A percentile compares a stretch with the other conserved stretches of the same genome.
Conservation (phyloP, 371 early-diverging fungal species). For the Mucor sp. region DNA sequence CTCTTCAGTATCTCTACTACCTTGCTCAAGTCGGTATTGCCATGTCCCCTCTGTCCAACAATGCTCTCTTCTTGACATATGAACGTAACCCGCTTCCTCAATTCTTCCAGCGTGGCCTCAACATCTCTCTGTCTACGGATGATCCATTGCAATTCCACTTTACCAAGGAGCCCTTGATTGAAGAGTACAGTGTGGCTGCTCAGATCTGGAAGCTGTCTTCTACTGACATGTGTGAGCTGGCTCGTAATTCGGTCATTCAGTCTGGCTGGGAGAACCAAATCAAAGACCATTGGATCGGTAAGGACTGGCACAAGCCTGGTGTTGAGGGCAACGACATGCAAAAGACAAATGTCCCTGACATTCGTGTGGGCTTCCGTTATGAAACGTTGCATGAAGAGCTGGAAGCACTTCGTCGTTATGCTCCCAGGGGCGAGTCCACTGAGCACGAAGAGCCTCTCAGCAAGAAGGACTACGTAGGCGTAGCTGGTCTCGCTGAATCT, state of each 20-base stretch:
- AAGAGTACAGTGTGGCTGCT: slow-evolving; percentile 98
- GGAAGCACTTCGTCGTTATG: slow-evolving; percentile 52
- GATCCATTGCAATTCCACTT: slow-evolving; percentile 99
- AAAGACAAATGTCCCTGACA: slow-evolving; percentile 96
- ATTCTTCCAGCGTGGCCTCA: slow-evolving; percentile 96
- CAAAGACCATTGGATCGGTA: slow-evolving; percentile 96
- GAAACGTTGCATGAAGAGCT: slow-evolving; percentile 88
- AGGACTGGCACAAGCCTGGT: slow-evolving; percentile 76
- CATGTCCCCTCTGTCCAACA: slow-evolving; percentile 99
- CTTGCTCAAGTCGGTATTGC: slow-evolving; percentile 96
- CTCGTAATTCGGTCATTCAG: slow-evolving; percentile 93
- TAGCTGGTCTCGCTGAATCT: slow-evolving; percentile 25
- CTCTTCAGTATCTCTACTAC: slow-evolving; percentile 96
- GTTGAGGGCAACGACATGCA: slow-evolving; percentile 87
- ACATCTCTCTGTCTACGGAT: slow-evolving; percentile 96
- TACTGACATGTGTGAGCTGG: slow-evolving; percentile 98
- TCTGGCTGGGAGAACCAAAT: slow-evolving; percentile 91
- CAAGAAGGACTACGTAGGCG: slow-evolving; percentile 33
- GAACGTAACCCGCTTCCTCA: slow-evolving; percentile 95
- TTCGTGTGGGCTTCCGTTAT: slow-evolving; percentile 85
- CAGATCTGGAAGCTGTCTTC: slow-evolving; percentile 97
- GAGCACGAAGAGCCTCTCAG: neutral
- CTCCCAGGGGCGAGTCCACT: neutral
- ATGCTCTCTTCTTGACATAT: slow-evolving; percentile 95
- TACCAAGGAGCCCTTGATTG: slow-evolving; percentile 98